Conservation (phyloP, 371 early-diverging fungal species). For the Synchytrium microbalum region DNA sequence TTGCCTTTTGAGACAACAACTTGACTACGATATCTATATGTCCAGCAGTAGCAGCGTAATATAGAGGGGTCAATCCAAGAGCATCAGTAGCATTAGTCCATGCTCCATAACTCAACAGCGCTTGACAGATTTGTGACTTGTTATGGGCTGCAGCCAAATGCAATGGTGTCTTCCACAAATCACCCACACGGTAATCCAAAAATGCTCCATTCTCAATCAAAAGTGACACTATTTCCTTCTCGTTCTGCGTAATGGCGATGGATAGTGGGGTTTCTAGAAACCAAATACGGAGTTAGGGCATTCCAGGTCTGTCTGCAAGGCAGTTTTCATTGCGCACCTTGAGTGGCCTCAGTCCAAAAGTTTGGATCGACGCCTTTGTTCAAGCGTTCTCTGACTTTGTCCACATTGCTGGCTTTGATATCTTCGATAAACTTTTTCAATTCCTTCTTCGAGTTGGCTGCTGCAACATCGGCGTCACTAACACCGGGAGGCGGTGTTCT, state of each 20-base stretch:
- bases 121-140: conserved; percentile 23
- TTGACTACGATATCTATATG: conserved; percentile 31
- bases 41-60: conserved; percentile 32
- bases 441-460: conserved; percentile 29
- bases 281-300: neutral
- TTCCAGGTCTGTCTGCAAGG: too few species aligned
- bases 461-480: conserved; percentile 18
- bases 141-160: conserved; percentile 38
- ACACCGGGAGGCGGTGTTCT: conserved; percentile 8
- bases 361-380: conserved; percentile 38
- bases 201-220: conserved; percentile 40
- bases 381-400: conserved; percentile 31
- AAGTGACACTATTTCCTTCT: conserved; percentile 25
- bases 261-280: conserved; percentile 33
- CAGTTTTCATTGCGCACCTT: too few species aligned
- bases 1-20: conserved; percentile 32
- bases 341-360: conserved; percentile 34
- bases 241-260: conserved; percentile 36
- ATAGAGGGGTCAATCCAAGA: conserved; percentile 32
- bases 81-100: conserved; percentile 34
- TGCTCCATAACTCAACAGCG: conserved; percentile 31
- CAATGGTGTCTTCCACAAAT: conserved; percentile 37
- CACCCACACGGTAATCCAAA: conserved; percentile 35
- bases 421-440: conserved; percentile 44
- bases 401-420: conserved; percentile 30